Evolutionary conservation across 805 yeast species (phyloP).

Genomic region (Saturnispora zaruensis): DNA sequence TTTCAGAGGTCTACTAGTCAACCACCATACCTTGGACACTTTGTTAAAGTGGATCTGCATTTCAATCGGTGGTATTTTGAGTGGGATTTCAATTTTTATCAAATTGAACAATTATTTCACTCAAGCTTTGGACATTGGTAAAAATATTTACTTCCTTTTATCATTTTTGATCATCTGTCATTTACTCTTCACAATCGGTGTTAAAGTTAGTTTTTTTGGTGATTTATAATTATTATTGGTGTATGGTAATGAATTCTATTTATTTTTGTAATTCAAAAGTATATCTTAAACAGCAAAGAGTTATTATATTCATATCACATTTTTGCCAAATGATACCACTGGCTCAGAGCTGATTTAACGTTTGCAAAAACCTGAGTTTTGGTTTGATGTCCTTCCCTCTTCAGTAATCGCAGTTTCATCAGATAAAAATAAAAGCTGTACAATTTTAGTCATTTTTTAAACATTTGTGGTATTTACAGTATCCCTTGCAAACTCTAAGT

Average conservation of each 20-base stretch:
- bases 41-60: slow-evolving; percentile 59
- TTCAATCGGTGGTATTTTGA: slow-evolving; percentile 47
- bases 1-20: slow-evolving; percentile 45
- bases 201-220: slow-evolving; percentile 55
- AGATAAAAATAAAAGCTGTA: no score
- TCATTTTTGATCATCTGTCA: slow-evolving; percentile 42
- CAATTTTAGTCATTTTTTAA: no score
- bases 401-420: no score
- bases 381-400: no score
- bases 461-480: no score
- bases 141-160: slow-evolving; percentile 31
- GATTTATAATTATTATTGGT: slow-evolving; percentile 14
- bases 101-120: slow-evolving; percentile 37
- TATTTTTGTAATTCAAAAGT: no score
- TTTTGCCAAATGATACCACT: no score
- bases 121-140: slow-evolving; percentile 31
- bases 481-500: no score
- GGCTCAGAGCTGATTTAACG: no score
- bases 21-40: slow-evolving; percentile 35
- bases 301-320: no score
- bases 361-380: no score
- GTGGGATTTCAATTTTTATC: slow-evolving; percentile 46
- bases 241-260: neutral
- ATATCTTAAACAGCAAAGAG: no score
- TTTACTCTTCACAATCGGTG: slow-evolving; percentile 49